Evolutionary conservation across 2,329 filamentous ascomycete species (phyloP).

Genomic region (Colletotrichum australisinense): DNA sequence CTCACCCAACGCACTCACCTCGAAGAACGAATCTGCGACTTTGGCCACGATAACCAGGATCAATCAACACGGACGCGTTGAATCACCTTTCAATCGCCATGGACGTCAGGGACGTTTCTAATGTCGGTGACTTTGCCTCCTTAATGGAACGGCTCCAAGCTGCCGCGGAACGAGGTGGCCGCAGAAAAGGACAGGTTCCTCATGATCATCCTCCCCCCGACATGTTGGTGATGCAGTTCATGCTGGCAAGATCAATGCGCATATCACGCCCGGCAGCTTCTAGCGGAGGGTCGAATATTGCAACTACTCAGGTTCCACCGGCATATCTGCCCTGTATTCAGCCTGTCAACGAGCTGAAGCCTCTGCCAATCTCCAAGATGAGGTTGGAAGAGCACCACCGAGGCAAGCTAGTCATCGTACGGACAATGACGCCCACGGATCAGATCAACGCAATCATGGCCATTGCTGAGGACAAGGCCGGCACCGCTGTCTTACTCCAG

Average conservation of each 20-base stretch:
- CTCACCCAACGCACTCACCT: neutral
- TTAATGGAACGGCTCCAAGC: neutral
- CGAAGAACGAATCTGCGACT: neutral
- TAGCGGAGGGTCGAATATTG: neutral
- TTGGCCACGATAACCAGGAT: neutral
- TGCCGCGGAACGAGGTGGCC: neutral
- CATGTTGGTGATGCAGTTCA: neutral
- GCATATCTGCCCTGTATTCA: slow-evolving; percentile 41
- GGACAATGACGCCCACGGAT: slow-evolving; percentile 36
- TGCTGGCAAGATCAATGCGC: neutral
- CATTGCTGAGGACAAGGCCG: slow-evolving; percentile 53
- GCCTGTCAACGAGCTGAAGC: slow-evolving; percentile 25
- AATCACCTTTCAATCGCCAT: neutral
- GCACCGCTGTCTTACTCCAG: slow-evolving; percentile 48
- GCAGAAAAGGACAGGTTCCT: neutral
- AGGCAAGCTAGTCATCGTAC: slow-evolving; percentile 37
- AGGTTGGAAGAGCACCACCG: slow-evolving; percentile 44
- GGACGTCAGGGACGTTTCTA: slow-evolving; percentile 10
- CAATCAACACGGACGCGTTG: neutral
- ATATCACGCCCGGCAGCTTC: neutral
- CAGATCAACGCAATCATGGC: slow-evolving; percentile 38
- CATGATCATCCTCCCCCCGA: neutral
- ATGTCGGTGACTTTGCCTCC: neutral
- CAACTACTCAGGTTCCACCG: slow-evolving; percentile 10
- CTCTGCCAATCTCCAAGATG: slow-evolving; percentile 43